Conservation (phyloP, 345 rosid species). For the Syzygium jambos region DNA sequence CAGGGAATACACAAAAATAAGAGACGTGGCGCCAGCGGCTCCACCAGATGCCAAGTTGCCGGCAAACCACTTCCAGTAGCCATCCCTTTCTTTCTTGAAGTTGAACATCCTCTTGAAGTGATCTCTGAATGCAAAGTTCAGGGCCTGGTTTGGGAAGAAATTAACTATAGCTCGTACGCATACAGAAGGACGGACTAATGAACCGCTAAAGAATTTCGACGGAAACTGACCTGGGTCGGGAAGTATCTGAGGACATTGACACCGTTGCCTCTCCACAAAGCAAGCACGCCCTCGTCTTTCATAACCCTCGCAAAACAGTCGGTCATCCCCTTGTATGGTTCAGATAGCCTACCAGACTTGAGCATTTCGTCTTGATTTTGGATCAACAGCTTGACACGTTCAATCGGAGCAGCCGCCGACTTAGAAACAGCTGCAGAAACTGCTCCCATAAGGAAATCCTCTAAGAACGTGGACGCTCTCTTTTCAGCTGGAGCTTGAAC, state of each 20-base stretch:
- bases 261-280: conserved; percentile 62
- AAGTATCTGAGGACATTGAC: conserved; percentile 58
- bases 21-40: conserved; percentile 55
- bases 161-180: neutral
- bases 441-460: conserved; percentile 59
- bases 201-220: neutral
- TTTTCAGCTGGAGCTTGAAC: conserved; percentile 38
- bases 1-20: conserved; percentile 45
- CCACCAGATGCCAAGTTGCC: conserved; percentile 68
- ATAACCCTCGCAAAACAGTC: conserved; percentile 48
- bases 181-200: neutral
- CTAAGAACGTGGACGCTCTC: conserved; percentile 19
- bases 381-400: conserved; percentile 43
- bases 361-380: conserved; percentile 58
- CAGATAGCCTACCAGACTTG: conserved; percentile 41
- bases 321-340: conserved; percentile 41
- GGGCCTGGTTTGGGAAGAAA: conserved; percentile 14
- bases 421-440: conserved; percentile 54
- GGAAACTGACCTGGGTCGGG: conserved; percentile 39
- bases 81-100: conserved; percentile 54
- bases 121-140: conserved; percentile 58
- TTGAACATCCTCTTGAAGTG: conserved; percentile 44
- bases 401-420: conserved; percentile 37
- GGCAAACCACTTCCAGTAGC: conserved; percentile 60
- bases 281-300: conserved; percentile 38